Evolutionary conservation across 2,329 filamentous ascomycete genomes (phyloP), one percentile per base, ranked within the genome.

Genomic region (Elsinoe batatas): DNA sequence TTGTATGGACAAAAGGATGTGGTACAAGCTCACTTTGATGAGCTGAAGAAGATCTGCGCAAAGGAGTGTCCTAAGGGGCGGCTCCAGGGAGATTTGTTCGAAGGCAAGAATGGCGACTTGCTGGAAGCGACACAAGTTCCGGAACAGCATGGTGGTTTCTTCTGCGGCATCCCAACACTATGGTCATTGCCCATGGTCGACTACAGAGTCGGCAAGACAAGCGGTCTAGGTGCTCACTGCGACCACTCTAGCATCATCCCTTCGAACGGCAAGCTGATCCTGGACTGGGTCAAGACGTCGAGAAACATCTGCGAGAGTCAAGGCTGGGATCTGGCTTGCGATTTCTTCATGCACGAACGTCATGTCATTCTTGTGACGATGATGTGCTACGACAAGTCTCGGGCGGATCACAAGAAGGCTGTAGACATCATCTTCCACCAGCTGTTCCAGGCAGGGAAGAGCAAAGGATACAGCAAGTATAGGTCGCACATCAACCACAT

Each of bases 221-320:
- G 18, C 26, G 47, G 47, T 1, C n/a, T 37, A 10, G 47, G 47
- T 8, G 47, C 47, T 12, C 47, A 51, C 18, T 51, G 47, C 47
- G 47, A 51, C n/a, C 32, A 51, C 47, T 51, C 47, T 8, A 35
- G 47, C 22, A 51, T 51, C 47, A 51, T 51, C 33, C 47, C 47
- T 11, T 35, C 26, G 12, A 38, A 33, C 35, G 47, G 47, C 18
- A 51, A 51, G 47, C 12, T 51, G 33, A 26, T 51, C 18, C 15
- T 51, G 32, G 47, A 51, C 32, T 51, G 47, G 47, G 47, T 35
- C 33, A 51, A 33, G 32, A 12, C 32, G 18, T 33, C 47, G 17
- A 51, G 32, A 18, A 51, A 51, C 33, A 38, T 51, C 18, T 51
- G 47, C 47, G 47, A 51, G 11, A 51, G 30, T n/a, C 33, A 51